Evolutionary conservation across 306 rosid species (phyloP).

Genomic region (Medicago lupulina): DNA sequence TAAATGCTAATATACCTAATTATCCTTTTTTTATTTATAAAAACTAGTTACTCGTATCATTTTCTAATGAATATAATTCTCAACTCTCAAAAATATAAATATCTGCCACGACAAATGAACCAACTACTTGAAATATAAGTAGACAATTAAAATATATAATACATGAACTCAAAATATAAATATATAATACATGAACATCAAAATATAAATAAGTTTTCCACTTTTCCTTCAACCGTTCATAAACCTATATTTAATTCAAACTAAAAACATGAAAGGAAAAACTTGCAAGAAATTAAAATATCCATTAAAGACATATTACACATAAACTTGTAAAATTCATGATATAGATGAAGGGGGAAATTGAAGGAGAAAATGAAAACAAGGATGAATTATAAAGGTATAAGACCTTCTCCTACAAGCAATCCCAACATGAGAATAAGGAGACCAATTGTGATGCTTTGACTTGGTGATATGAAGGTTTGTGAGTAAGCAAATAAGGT

Average conservation of each 20-base stretch:
- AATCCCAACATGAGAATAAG: constrained; percentile 72
- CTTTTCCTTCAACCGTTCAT: too few species aligned
- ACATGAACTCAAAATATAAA: too few species aligned
- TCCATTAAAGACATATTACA: constrained; percentile 1
- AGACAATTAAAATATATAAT: too few species aligned
- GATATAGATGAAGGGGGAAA: constrained; percentile 3
- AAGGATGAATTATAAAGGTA: constrained; percentile 49
- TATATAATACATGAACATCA: too few species aligned
- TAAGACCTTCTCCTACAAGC: constrained; percentile 77
- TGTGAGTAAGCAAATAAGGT: constrained; percentile 78
- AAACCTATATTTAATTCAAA: not conserved
- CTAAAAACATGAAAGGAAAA: constrained; percentile 2
- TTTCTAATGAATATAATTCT: too few species aligned
- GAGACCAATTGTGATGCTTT: constrained; percentile 70
- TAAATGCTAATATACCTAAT: too few species aligned
- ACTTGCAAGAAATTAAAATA: not conserved
- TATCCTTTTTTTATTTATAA: too few species aligned
- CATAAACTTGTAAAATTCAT: not conserved
- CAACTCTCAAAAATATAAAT: too few species aligned
- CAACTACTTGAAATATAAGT: too few species aligned
- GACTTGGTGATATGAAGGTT: constrained; percentile 58
- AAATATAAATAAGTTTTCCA: too few species aligned
- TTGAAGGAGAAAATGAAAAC: constrained; percentile 3
- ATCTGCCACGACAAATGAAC: too few species aligned
- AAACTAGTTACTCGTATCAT: too few species aligned